Base-by-base conservation (phyloP, 768 basidiomycete species). In the Pleurotus djamor region DNA sequence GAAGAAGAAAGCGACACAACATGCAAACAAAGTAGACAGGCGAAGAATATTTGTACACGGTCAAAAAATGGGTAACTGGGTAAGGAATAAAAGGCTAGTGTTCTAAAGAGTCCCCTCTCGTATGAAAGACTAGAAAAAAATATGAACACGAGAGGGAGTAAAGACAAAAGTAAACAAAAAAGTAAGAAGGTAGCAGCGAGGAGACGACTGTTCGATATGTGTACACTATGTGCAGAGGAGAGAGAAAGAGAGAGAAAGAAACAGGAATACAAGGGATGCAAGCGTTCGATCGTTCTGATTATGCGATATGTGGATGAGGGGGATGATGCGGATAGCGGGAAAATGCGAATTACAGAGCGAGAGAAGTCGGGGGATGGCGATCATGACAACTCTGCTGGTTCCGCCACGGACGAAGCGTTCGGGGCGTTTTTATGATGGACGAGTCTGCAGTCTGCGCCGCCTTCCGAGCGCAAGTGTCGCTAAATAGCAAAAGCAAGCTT, bases 401-500 rank as follows among this genome's bases (percentile, higher is more conserved):
- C 54, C 37, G 41, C 54, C n/a, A 41, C 38, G 21, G 16, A 10
- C 8, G 54, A 56, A 16, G 54, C 16, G 13, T 37, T 13, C 12
- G 54, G 41, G 28, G 54, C 54, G 28, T 17, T 17, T 58, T 60
- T 66, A 57, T 71, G 63, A 65, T 61, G 68, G 67, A 57, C 68
- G 65, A 66, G 72, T 64, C 88, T 79, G 71, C 91, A 93, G 37
- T 92, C 89, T 60, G 88, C 86, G 63, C 89, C 91, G 64, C 89
- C 89, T 72, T 93, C 91, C 55, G 91, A 93, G 67, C 91, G 88
- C 64, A 93, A 75, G 74, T 92, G 91, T 76, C 91, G 81, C 89
- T 91, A 74, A 64, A 73, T 66, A 69, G 66, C 36, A 59, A 59
- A 51, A 57, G 55, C 51, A 43, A 60, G 12, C 55, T 56, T 59